Evolutionary conservation across 805 yeast species (phyloP).

Genomic region (Zygosaccharomyces siamensis): DNA sequence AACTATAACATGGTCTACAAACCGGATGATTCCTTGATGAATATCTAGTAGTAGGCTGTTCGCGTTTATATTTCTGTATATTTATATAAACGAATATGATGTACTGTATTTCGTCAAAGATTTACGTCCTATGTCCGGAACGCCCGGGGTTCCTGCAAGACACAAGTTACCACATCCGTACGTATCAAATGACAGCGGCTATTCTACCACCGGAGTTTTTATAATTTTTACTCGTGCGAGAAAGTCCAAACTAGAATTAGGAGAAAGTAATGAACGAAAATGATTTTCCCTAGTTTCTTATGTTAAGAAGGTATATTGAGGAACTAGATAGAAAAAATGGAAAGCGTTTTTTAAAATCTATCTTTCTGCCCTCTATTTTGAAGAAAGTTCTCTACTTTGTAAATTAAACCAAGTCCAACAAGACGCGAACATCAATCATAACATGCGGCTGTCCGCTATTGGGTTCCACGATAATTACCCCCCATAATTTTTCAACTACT

Average conservation of each 20-base stretch:
- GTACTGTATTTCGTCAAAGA: background rate
- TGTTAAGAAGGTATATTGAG: no score
- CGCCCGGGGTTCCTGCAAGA: background rate
- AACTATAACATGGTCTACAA: constrained; percentile 62
- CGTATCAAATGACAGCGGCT: background rate
- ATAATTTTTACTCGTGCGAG: background rate
- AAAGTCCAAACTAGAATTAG: background rate
- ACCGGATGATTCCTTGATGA: constrained; percentile 48
- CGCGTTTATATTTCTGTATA: background rate
- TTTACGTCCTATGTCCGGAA: background rate
- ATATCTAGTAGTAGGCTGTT: constrained; percentile 6
- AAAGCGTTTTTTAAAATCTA: no score
- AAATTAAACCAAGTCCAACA: no score
- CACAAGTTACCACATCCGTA: background rate
- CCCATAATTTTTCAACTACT: no score
- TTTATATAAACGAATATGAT: background rate
- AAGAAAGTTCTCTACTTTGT: no score
- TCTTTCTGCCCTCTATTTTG: no score
- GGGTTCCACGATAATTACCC: no score
- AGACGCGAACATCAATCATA: no score
- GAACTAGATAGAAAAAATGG: no score
- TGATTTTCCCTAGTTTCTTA: no score
- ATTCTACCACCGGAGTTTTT: background rate
- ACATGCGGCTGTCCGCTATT: no score
- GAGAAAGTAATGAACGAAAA: no score